Evolutionary conservation across 768 basidiomycete species (phyloP).

Genomic region (Ephemerocybe angulata): DNA sequence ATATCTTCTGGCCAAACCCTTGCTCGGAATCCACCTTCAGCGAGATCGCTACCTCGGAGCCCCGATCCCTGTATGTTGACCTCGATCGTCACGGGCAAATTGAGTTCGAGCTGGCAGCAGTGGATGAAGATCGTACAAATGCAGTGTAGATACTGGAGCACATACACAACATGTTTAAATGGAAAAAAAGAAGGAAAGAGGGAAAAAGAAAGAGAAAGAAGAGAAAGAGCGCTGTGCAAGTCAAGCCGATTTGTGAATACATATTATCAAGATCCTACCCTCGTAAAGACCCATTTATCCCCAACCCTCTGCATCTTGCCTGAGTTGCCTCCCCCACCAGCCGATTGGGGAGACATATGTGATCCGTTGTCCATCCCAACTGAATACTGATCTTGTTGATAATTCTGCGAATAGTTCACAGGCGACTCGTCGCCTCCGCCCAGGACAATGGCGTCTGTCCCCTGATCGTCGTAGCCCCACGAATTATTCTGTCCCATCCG

Average conservation of each 20-base stretch:
- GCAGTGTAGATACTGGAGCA: slow-evolving; percentile 31
- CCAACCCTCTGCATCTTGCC: slow-evolving; percentile 67
- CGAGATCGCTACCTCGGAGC: slow-evolving; percentile 28
- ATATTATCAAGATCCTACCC: slow-evolving; percentile 38
- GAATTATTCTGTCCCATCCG: slow-evolving; percentile 33
- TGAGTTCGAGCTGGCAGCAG: slow-evolving; percentile 46
- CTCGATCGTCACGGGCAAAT: slow-evolving; percentile 20
- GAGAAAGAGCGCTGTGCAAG: not conserved
- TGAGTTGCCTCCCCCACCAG: too few relatives aligned
- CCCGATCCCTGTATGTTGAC: slow-evolving; percentile 39
- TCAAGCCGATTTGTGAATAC: slow-evolving; percentile 2
- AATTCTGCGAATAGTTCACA: slow-evolving; percentile 10
- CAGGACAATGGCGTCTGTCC: slow-evolving; percentile 58
- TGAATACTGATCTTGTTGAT: slow-evolving; percentile 5
- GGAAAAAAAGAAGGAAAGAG: not conserved
- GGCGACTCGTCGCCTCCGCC: slow-evolving; percentile 39
- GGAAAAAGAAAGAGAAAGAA: not conserved
- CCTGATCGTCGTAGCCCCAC: slow-evolving; percentile 32
- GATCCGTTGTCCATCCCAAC: slow-evolving; percentile 10
- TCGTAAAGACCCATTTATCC: slow-evolving; percentile 65
- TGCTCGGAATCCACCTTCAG: slow-evolving; percentile 41
- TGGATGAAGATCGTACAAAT: slow-evolving; percentile 39
- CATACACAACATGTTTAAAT: not conserved
- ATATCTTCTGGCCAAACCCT: slow-evolving; percentile 65
- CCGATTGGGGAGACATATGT: slow-evolving; percentile 11